Conservation (phyloP, 345 rosid species). For the Cardamine chenopodiifolia region DNA sequence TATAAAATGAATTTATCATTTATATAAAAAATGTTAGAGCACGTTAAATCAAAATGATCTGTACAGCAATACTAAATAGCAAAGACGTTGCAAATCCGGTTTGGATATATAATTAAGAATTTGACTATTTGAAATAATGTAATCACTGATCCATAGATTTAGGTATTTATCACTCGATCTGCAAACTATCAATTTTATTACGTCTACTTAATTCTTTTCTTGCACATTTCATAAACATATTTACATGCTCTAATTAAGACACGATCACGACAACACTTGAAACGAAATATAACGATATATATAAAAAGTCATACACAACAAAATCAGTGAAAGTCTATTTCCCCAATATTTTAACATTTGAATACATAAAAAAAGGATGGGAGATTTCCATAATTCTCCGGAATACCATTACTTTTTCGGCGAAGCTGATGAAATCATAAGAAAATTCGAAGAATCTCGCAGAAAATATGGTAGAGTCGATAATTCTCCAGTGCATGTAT, state of each 20-base stretch:
- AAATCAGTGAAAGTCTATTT: background rate
- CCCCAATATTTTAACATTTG: background rate
- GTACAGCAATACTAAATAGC: background rate
- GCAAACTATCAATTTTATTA: background rate
- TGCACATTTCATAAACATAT: background rate
- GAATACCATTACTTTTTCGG: slow-evolving; percentile 25
- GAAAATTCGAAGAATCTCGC: background rate
- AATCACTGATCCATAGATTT: background rate
- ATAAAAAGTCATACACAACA: slow-evolving; percentile 11
- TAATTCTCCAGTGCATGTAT: background rate
- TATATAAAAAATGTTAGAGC: background rate
- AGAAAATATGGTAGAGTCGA: slow-evolving; percentile 6
- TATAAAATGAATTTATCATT: background rate
- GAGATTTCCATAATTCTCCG: background rate
- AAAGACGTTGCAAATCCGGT: too few species aligned
- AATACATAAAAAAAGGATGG: slow-evolving; percentile 11
- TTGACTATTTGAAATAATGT: too few species aligned
- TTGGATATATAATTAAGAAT: too few species aligned
- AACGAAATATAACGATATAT: background rate
- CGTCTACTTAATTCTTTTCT: background rate
- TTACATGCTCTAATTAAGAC: slow-evolving; percentile 27
- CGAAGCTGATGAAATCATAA: slow-evolving; percentile 36
- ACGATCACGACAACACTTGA: slow-evolving; percentile 22
- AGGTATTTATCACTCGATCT: background rate
- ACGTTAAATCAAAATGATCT: background rate